phyloP scores from a whole-genome alignment of 148 eudicot species.

The Rhododendron simsii region DNA sequence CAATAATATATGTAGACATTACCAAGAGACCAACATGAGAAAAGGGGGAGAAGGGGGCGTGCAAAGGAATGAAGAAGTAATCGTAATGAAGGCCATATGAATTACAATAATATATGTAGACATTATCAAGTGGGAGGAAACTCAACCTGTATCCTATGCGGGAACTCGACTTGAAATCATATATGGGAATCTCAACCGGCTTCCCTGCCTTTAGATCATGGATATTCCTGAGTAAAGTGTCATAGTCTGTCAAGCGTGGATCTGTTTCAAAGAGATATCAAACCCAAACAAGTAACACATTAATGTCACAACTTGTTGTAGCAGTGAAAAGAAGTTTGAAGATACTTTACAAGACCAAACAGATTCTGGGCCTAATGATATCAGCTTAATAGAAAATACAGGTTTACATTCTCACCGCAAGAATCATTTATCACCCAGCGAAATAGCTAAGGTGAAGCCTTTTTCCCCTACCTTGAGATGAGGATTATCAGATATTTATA shows the following conservation, averaged over 20 bases:
- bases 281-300: neutral
- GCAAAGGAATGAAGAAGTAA: neutral
- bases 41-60: neutral
- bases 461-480: neutral
- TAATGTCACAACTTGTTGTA: neutral
- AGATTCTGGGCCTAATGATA: neutral
- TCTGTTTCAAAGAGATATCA: conserved; percentile 34
- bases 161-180: conserved; percentile 90
- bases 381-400: neutral
- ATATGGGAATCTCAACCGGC: conserved; percentile 64
- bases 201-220: conserved; percentile 75
- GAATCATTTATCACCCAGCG: neutral
- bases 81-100: neutral
- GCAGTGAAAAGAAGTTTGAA: neutral
- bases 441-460: neutral
- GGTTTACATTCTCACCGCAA: neutral
- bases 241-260: conserved; percentile 94
- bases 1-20: too few species aligned
- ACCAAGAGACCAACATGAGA: neutral
- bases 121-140: neutral
- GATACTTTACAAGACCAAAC: neutral
- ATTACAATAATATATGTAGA: neutral
- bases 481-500: neutral
- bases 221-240: conserved; percentile 76
- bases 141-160: conserved; percentile 84